These are phyloP conservation scores for Serendipita indica DNA, from an alignment of 768 basidiomycete genomes.

Conservation along the genomic window DNA sequence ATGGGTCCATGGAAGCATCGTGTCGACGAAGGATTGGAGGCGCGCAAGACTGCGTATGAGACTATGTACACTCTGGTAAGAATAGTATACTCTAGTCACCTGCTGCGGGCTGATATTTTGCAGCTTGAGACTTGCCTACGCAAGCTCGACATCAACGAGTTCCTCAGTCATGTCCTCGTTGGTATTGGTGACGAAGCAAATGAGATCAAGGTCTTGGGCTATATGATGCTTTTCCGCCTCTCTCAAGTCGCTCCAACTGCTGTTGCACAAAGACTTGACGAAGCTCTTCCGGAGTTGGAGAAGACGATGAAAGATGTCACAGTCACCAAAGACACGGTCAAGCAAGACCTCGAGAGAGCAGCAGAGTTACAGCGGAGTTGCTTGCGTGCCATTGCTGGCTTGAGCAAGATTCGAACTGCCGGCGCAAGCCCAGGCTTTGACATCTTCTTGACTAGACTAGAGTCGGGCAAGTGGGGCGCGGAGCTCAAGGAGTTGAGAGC, in stretches of 20 bases:
- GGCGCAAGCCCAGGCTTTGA: slow-evolving; percentile 64
- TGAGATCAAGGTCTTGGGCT: slow-evolving; percentile 92
- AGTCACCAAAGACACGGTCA: slow-evolving; percentile 89
- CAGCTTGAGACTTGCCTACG: slow-evolving; percentile 84
- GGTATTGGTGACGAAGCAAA: slow-evolving; percentile 83
- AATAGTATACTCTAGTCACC: slow-evolving; percentile 3
- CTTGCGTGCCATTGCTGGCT: slow-evolving; percentile 69
- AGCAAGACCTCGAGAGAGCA: slow-evolving; percentile 75
- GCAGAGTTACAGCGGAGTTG: slow-evolving; percentile 87
- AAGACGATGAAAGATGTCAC: slow-evolving; percentile 80
- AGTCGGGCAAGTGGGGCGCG: slow-evolving; percentile 48
- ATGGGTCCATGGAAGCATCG: slow-evolving; percentile 98
- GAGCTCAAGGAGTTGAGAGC: slow-evolving; percentile 48
- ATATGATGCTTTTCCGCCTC: slow-evolving; percentile 89
- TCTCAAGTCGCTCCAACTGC: slow-evolving; percentile 74
- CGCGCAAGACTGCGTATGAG: slow-evolving; percentile 94
- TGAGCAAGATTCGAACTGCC: slow-evolving; percentile 55
- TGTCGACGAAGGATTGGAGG: slow-evolving; percentile 91
- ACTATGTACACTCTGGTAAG: slow-evolving; percentile 88
- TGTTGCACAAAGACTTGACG: slow-evolving; percentile 70
- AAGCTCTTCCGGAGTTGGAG: slow-evolving; percentile 68
- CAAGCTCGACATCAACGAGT: slow-evolving; percentile 75
- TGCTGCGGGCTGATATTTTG: neutral
- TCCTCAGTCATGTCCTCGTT: slow-evolving; percentile 63
- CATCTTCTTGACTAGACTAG: slow-evolving; percentile 57